Base-by-base conservation (phyloP, 805 yeast genomes). In the Metschnikowia gruessii region DNA sequence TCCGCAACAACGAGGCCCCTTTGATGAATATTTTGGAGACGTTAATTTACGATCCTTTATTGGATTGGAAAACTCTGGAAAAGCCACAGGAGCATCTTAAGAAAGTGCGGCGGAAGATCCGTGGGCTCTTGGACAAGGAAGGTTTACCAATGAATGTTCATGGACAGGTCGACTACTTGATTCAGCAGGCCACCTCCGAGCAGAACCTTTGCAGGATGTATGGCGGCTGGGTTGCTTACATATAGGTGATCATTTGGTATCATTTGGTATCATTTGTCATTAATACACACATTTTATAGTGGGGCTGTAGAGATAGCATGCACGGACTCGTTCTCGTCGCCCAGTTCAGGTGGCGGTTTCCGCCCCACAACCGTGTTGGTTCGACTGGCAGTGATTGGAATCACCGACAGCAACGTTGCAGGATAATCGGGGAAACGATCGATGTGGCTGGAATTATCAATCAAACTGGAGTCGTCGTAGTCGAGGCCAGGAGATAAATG, bases 11-110 rank as follows among this genome's bases (percentile, higher is more conserved):
- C 60, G 97, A 92, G 60, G 83, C 87, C 8, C 81, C 88, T 16
- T 68, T 94, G 54, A 85, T 91, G 87, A 92, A 91, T 59, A 85
- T 89, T 37, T 75, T 95, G 58, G 98, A 94, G 65, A 87, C 97
- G 0, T 88, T 94, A 61, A 72, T 94, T 50, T 88, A 94, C 62
- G 99, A 94, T 64, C 96, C 96, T 1, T 83, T 89, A 45, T 82
- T 88, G 63, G 95, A 87, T 56, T 85, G 91, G 89, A 76, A 74
- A 31, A 62, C 66, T 21, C 54, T 60, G 49, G 72, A 70, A 50
- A 69, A 68, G 46, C 87, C 92, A 0, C 83, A 83, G 51, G 78
- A 78, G 10, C 94, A 94, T 4, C 69, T 90, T 59, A 75, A 81
- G 18, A 79, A 81, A 3, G 82, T 90, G 32, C 72, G 95, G 50